A percentile compares a stretch with the other conserved stretches of the same genome.
Evolutionary conservation across 768 basidiomycete genomes (phyloP).

Genomic region (Boletus rubescentipes): DNA sequence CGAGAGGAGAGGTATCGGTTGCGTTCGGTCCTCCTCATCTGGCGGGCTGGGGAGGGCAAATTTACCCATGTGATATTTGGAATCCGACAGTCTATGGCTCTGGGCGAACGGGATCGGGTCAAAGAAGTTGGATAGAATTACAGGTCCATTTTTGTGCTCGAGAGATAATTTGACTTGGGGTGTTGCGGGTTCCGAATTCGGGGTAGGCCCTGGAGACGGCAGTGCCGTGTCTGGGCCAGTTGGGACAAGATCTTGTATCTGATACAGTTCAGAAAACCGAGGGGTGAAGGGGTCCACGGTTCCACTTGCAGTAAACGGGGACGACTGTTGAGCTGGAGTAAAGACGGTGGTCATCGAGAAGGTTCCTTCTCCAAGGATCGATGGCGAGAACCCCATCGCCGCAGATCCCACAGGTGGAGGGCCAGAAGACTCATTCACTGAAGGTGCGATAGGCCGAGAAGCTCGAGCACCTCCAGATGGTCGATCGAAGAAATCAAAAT

Average conservation of each 20-base stretch:
- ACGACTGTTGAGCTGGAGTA: conserved; percentile 28
- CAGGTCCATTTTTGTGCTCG: conserved; percentile 17
- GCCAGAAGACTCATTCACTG: conserved; percentile 21
- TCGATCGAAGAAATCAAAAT: conserved; percentile 84
- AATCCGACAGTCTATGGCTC: conserved; percentile 61
- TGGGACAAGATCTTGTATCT: conserved; percentile 28
- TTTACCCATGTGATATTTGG: conserved; percentile 74
- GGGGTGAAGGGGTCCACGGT: conserved; percentile 21
- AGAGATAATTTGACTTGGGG: conserved; percentile 51
- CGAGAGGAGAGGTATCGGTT: conserved; percentile 21
- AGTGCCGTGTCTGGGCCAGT: conserved; percentile 43
- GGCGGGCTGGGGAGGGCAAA: conserved; percentile 68
- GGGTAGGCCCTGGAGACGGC: conserved; percentile 52
- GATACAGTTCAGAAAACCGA: conserved; percentile 22
- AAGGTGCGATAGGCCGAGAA: conserved; percentile 15
- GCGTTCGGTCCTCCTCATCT: conserved; percentile 44
- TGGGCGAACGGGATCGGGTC: conserved; percentile 75
- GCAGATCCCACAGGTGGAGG: conserved; percentile 35
- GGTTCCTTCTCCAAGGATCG: conserved; percentile 29
- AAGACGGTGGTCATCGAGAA: conserved; percentile 21
- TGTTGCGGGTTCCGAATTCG: conserved; percentile 50
- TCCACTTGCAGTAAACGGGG: conserved; percentile 30
- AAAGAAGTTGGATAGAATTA: conserved; percentile 41
- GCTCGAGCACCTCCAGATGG: conserved; percentile 37
- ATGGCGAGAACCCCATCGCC: conserved; percentile 36